Conservation (phyloP, 495 filamentous ascomycete species). For the Chaetomium fimeti region DNA sequence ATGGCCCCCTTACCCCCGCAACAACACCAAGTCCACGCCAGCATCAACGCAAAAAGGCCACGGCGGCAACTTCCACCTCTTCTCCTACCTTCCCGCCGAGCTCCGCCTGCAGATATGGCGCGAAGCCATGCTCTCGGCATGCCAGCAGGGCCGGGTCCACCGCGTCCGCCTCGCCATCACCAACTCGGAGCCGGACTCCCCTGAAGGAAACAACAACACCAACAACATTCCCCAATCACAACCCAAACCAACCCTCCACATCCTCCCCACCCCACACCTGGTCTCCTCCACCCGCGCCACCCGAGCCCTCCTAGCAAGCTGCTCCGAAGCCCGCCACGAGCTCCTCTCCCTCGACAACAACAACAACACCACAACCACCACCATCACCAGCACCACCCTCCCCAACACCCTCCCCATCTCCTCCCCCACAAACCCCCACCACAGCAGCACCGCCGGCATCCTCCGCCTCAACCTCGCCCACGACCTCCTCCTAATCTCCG, state of each 20-base stretch:
- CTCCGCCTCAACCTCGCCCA: constrained; percentile 12
- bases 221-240: not conserved
- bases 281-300: constrained; percentile 5
- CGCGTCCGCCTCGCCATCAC: constrained; percentile 1
- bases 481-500: constrained; percentile 5
- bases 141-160: not conserved
- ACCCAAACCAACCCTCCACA: not conserved
- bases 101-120: constrained; percentile 28
- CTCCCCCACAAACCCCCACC: not conserved
- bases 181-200: too few relatives aligned
- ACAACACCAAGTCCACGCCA: not conserved
- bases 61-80: constrained; percentile 10
- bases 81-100: constrained; percentile 25
- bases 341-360: not conserved
- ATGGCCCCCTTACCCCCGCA: not conserved
- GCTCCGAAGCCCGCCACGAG: constrained; percentile 13
- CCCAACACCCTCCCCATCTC: constrained; percentile 12
- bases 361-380: not conserved
- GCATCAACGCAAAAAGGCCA: not conserved
- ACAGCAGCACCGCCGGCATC: not conserved
- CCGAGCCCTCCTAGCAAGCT: constrained; percentile 8
- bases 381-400: not conserved
- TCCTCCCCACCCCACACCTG: constrained; percentile 12
- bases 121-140: not conserved
- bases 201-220: not conserved